Evolutionary conservation across 1,284 basidiomycete genomes (phyloP).

Genomic region (Tilletia indica): DNA sequence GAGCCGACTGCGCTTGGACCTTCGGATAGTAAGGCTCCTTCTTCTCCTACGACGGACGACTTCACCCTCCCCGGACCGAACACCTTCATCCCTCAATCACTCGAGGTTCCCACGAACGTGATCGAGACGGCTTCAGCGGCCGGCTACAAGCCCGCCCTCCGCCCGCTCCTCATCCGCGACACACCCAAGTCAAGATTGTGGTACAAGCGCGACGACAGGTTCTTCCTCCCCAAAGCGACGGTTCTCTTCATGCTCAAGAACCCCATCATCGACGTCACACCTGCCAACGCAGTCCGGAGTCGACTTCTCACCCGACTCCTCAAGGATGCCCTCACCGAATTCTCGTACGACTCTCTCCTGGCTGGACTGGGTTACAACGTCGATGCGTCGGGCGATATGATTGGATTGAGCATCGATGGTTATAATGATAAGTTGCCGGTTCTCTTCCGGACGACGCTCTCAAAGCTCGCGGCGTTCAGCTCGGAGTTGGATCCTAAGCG

Average conservation of each 20-base stretch:
- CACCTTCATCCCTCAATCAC: constrained; percentile 49
- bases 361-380: constrained; percentile 82
- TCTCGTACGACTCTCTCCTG: constrained; percentile 86
- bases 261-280: constrained; percentile 55
- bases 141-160: constrained; percentile 36
- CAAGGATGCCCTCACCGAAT: constrained; percentile 83
- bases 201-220: constrained; percentile 56
- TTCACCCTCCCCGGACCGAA: constrained; percentile 50
- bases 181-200: constrained; percentile 46
- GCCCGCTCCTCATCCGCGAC: constrained; percentile 46
- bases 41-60: constrained; percentile 27
- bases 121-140: background rate
- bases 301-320: constrained; percentile 82
- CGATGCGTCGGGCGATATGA: constrained; percentile 67
- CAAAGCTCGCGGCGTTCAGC: constrained; percentile 67
- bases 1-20: background rate
- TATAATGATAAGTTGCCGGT: constrained; percentile 92
- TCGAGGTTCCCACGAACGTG: constrained; percentile 34
- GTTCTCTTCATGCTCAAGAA: constrained; percentile 50
- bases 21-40: background rate
- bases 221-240: constrained; percentile 55
- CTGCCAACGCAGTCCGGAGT: constrained; percentile 57
- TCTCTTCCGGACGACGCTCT: constrained; percentile 73
- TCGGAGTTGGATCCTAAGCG: constrained; percentile 68
- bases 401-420: constrained; percentile 73